These are phyloP conservation scores for Aureobasidium musti DNA, from an alignment of 2,329 filamentous ascomycete species.

Conservation along the genomic window DNA sequence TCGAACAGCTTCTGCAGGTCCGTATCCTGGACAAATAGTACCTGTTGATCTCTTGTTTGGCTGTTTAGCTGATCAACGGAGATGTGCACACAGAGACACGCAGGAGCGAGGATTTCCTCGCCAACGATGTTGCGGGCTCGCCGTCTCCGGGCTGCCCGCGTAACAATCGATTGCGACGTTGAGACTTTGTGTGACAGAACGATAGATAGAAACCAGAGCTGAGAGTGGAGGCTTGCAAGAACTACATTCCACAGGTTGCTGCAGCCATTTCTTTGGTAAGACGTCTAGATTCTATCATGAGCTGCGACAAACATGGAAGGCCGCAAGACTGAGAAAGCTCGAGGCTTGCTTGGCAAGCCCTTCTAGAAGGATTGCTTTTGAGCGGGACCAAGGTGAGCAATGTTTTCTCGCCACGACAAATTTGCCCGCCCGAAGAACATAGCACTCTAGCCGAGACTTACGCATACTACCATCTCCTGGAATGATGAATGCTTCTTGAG, in stretches of 20 bases:
- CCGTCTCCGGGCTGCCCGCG: conserved; percentile 10
- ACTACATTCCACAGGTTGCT: neutral
- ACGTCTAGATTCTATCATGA: neutral
- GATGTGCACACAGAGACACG: conserved; percentile 25
- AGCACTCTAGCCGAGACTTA: conserved; percentile 1
- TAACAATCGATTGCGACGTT: conserved; percentile 8
- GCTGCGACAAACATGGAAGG: neutral
- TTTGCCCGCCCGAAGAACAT: neutral
- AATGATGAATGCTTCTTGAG: neutral
- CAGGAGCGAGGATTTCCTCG: neutral
- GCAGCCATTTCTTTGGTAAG: neutral
- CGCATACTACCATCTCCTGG: neutral
- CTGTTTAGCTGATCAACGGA: neutral
- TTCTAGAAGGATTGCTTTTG: conserved; percentile 8
- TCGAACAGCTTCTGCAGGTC: neutral
- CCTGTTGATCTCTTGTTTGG: conserved; percentile 3
- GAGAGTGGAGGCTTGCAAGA: neutral
- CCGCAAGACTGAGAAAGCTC: neutral
- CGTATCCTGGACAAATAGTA: neutral
- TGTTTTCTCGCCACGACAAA: conserved; percentile 12
- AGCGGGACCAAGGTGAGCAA: neutral
- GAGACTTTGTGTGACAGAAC: conserved; percentile 11
- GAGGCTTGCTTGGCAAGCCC: conserved; percentile 15
- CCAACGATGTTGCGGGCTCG: conserved; percentile 21
- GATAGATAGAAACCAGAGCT: neutral